These are phyloP conservation scores for Medicago arabica DNA, from an alignment of 306 rosid genomes.

Conservation along the genomic window DNA sequence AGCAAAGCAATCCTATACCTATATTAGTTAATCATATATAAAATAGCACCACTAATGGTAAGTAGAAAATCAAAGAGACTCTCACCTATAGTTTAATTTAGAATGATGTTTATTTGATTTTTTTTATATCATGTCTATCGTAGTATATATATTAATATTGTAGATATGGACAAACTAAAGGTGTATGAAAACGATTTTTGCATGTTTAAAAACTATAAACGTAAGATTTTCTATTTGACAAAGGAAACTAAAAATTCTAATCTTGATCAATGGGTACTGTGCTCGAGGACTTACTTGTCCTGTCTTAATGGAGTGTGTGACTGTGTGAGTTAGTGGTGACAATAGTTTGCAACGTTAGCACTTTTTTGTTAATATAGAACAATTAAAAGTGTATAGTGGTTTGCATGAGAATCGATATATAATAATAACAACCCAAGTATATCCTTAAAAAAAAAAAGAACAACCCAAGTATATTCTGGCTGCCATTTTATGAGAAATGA, in stretches of 20 bases:
- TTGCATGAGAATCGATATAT: not conserved
- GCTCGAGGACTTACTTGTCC: conserved; percentile 39
- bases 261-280: conserved; percentile 42
- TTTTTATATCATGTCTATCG: conserved; percentile 19
- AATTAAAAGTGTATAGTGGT: not conserved
- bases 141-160: not conserved
- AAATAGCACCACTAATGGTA: conserved; percentile 1
- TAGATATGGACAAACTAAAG: conserved; percentile 34
- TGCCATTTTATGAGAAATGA: too few species aligned
- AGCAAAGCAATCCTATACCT: conserved; percentile 27
- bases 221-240: conserved; percentile 22
- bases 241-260: conserved; percentile 1
- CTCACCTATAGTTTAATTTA: conserved; percentile 9
- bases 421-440: too few species aligned
- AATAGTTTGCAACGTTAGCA: not conserved
- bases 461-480: too few species aligned
- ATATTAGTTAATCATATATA: not conserved
- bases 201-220: conserved; percentile 19
- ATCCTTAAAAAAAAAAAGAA: too few species aligned
- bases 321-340: not conserved
- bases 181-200: conserved; percentile 37
- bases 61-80: conserved; percentile 4
- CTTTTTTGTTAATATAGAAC: not conserved
- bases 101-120: conserved; percentile 18
- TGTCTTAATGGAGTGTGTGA: conserved; percentile 2